Conservation (phyloP, 345 rosid species). For the Leavenworthia alabamica region DNA sequence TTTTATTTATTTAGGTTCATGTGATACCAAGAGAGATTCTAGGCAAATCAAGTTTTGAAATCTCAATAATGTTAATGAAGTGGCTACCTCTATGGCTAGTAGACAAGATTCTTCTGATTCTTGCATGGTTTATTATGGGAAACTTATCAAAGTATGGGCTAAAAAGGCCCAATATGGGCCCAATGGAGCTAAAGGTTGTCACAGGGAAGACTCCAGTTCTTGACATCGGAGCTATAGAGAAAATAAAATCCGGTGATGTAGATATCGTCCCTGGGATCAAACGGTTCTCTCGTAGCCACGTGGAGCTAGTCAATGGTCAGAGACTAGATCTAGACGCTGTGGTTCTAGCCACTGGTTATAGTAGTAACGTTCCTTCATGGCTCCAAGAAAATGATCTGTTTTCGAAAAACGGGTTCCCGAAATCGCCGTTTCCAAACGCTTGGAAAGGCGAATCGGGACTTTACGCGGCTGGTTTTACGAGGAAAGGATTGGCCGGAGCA, state of each 20-base stretch:
- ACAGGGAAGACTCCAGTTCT: conserved; percentile 75
- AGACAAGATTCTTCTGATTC: conserved; percentile 50
- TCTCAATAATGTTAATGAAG: conserved; percentile 47
- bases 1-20: conserved; percentile 42
- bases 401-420: conserved; percentile 64
- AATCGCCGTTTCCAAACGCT: conserved; percentile 55
- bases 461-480: conserved; percentile 88
- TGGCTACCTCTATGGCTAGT: conserved; percentile 81
- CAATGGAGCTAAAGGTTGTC: conserved; percentile 51
- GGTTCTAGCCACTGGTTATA: conserved; percentile 71
- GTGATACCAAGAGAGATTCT: conserved; percentile 56
- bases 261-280: conserved; percentile 63
- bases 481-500: conserved; percentile 84
- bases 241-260: conserved; percentile 57
- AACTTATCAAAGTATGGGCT: conserved; percentile 48
- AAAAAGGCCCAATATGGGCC: conserved; percentile 60
- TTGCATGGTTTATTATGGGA: conserved; percentile 57
- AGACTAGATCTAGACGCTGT: conserved; percentile 51
- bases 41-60: conserved; percentile 57
- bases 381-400: conserved; percentile 73
- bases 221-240: conserved; percentile 66
- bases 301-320: conserved; percentile 56
- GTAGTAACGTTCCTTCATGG: conserved; percentile 73
- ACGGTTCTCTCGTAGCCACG: conserved; percentile 43
- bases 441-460: conserved; percentile 85